These are phyloP conservation scores for Coemansia sp. DNA, from an alignment of 192 early-diverging fungal species.

Conservation along the genomic window DNA sequence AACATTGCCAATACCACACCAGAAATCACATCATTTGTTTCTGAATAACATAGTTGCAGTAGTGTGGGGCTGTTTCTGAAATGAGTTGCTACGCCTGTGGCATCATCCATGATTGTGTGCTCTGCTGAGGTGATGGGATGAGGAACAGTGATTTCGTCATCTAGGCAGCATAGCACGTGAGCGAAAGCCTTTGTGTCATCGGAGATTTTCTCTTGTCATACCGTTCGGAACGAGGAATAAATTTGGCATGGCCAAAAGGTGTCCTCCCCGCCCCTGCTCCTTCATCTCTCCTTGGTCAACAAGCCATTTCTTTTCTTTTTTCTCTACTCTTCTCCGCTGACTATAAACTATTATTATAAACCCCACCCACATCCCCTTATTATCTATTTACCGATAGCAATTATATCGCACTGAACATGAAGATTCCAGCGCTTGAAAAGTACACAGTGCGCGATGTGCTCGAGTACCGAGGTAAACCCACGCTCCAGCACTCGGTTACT, in stretches of 20 bases:
- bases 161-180: neutral
- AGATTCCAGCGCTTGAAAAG: constrained; percentile 24
- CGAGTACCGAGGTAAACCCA: constrained; percentile 37
- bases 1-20: too few species aligned
- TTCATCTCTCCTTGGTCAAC: neutral
- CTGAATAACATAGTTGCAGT: too few species aligned
- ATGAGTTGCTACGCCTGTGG: too few species aligned
- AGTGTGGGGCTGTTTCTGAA: too few species aligned
- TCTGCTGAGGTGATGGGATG: too few species aligned
- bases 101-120: too few species aligned
- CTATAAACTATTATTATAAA: neutral
- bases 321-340: neutral
- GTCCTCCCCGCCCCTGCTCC: neutral
- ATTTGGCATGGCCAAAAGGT: neutral
- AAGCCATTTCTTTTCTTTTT: neutral
- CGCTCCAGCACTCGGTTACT: constrained; percentile 24
- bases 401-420: constrained; percentile 24
- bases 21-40: too few species aligned
- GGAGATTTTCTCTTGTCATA: neutral
- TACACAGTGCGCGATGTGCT: constrained; percentile 48
- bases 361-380: too few species aligned
- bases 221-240: neutral
- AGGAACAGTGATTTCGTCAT: constrained; percentile 14
- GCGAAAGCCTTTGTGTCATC: neutral
- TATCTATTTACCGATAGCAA: neutral